Evolutionary conservation across 2,329 filamentous ascomycete species (phyloP).

Genomic region (Colletotrichum lupini): DNA sequence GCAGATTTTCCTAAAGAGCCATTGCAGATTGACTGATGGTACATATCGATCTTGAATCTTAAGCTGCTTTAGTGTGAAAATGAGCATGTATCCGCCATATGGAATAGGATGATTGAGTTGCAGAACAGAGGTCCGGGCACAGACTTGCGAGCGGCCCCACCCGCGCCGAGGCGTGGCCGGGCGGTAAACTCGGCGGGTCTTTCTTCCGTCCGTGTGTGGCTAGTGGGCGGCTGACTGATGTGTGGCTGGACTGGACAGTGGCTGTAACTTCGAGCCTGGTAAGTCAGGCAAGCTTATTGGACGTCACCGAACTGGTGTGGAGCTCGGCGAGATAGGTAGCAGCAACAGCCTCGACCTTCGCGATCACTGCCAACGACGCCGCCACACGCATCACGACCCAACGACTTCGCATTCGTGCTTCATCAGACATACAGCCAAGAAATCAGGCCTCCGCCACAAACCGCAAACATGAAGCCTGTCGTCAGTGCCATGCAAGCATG

Average conservation of each 20-base stretch:
- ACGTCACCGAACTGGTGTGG: slow-evolving; percentile 30
- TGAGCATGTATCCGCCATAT: not conserved
- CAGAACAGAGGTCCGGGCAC: not conserved
- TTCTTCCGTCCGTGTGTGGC: not conserved
- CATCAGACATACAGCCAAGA: not conserved
- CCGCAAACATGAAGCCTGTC: slow-evolving; percentile 87
- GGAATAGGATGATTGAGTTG: not conserved
- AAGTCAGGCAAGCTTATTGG: slow-evolving; percentile 26
- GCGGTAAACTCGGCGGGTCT: not conserved
- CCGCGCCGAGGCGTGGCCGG: not conserved
- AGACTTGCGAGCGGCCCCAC: not conserved
- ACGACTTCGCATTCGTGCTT: slow-evolving; percentile 22
- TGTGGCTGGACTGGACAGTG: not conserved
- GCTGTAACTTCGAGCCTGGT: slow-evolving; percentile 11
- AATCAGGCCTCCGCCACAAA: slow-evolving; percentile 5
- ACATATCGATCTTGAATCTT: not conserved
- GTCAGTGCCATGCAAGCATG: slow-evolving; percentile 93
- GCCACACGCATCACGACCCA: slow-evolving; percentile 27
- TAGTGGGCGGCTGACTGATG: not conserved
- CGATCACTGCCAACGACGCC: slow-evolving; percentile 3
- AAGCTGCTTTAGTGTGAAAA: not conserved
- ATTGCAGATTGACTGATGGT: not conserved
- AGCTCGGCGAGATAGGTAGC: slow-evolving; percentile 24
- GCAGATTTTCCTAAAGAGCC: not conserved
- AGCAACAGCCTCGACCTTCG: slow-evolving; percentile 23